Conservation (phyloP, 2,329 filamentous ascomycete genomes). For the Microdochium paspali region DNA sequence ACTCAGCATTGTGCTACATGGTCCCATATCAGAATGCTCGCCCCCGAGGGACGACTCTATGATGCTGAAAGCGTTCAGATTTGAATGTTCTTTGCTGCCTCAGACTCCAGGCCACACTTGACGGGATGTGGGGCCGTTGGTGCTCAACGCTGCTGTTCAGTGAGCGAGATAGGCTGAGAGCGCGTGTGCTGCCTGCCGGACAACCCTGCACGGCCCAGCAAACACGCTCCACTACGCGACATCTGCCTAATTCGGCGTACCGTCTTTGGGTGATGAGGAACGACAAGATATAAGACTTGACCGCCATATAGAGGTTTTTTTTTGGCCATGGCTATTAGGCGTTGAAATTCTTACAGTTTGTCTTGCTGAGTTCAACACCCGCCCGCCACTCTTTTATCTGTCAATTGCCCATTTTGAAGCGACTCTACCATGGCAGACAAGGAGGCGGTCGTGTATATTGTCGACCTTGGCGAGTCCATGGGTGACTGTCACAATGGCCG, state of each 20-base stretch:
- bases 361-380: too few species aligned
- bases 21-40: too few species aligned
- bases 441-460: conserved; percentile 83
- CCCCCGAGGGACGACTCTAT: too few species aligned
- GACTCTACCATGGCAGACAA: conserved; percentile 69
- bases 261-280: neutral
- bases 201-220: neutral
- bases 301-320: too few species aligned
- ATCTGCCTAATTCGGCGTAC: conserved; percentile 2
- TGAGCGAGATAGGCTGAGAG: neutral
- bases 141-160: neutral
- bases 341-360: too few species aligned
- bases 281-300: neutral
- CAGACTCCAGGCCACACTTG: too few species aligned
- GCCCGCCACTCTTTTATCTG: neutral
- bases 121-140: too few species aligned
- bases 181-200: conserved; percentile 1
- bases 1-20: too few species aligned
- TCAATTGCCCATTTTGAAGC: neutral
- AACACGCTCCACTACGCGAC: conserved; percentile 1
- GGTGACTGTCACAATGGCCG: conserved; percentile 61
- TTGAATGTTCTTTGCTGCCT: too few species aligned
- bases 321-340: too few species aligned
- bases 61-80: too few species aligned
- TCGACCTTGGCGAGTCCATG: conserved; percentile 87